These are phyloP conservation scores for Aquilaria sinensis DNA, from an alignment of 345 rosid species.

Conservation along the genomic window DNA sequence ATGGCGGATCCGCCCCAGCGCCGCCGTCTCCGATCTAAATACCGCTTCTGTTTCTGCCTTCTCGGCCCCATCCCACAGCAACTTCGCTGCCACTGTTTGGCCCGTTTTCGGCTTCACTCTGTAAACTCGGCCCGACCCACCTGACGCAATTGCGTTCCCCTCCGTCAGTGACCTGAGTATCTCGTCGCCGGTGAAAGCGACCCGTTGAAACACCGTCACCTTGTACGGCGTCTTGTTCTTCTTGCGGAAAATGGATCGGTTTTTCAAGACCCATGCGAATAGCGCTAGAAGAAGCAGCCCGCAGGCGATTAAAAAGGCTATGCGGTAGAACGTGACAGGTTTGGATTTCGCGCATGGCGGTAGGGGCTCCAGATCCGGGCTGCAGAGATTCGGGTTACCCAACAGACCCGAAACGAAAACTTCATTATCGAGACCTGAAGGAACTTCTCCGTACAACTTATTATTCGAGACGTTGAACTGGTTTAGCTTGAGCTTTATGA, in stretches of 20 bases:
- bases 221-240: slow-evolving; percentile 30
- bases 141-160: slow-evolving; percentile 49
- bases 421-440: slow-evolving; percentile 31
- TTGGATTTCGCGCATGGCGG: slow-evolving; percentile 33
- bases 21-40: slow-evolving; percentile 56
- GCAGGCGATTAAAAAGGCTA: slow-evolving; percentile 25
- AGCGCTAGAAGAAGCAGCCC: slow-evolving; percentile 28
- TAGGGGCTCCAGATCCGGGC: slow-evolving; percentile 35
- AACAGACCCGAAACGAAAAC: slow-evolving; percentile 30
- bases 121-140: slow-evolving; percentile 67
- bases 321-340: slow-evolving; percentile 20
- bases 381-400: slow-evolving; percentile 68
- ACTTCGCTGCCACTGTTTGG: slow-evolving; percentile 61
- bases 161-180: slow-evolving; percentile 34
- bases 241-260: slow-evolving; percentile 18
- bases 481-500: slow-evolving; percentile 42
- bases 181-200: slow-evolving; percentile 39
- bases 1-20: slow-evolving; percentile 55
- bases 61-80: slow-evolving; percentile 26
- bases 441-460: slow-evolving; percentile 42
- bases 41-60: slow-evolving; percentile 27
- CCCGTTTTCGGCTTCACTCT: slow-evolving; percentile 44
- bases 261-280: slow-evolving; percentile 35
- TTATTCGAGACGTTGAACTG: slow-evolving; percentile 59
- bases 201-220: slow-evolving; percentile 52